These are phyloP conservation scores for Yarrowia sp. DNA, from an alignment of 805 yeast species.

Conservation along the genomic window DNA sequence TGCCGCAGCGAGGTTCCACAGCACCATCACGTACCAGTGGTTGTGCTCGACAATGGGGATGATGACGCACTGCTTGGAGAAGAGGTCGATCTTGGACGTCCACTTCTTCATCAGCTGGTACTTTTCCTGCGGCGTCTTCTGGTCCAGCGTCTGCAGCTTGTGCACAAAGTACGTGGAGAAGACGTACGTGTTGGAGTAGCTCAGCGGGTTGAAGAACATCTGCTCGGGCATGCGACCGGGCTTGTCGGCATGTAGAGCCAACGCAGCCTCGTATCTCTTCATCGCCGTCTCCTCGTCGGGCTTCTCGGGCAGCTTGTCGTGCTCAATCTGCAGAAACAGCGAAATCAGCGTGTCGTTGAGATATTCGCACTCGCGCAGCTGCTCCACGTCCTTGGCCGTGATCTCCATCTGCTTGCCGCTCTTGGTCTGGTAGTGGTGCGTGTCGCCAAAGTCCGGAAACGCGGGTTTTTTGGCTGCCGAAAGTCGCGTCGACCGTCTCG, in stretches of 20 bases:
- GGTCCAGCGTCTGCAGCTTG: conserved; percentile 44
- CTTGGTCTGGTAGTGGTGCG: not conserved
- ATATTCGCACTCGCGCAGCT: conserved; percentile 80
- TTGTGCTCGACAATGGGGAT: conserved; percentile 77
- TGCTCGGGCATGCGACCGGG: not conserved
- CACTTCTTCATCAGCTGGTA: conserved; percentile 56
- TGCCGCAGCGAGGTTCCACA: conserved; percentile 47
- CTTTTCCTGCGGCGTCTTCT: not conserved
- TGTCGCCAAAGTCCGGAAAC: not conserved
- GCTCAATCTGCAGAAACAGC: conserved; percentile 56
- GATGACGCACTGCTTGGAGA: conserved; percentile 57
- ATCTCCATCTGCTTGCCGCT: conserved; percentile 58
- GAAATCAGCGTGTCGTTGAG: conserved; percentile 86
- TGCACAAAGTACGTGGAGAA: conserved; percentile 84
- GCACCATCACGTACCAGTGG: conserved; percentile 87
- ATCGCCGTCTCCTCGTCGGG: conserved; percentile 37
- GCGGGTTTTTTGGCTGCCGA: not conserved
- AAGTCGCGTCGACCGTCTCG: not conserved
- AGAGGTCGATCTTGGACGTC: conserved; percentile 67
- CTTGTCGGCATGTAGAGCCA: not conserved
- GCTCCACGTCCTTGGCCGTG: conserved; percentile 68
- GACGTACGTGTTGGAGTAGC: conserved; percentile 48
- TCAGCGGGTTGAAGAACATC: not conserved
- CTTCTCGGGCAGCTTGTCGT: conserved; percentile 37
- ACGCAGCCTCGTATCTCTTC: conserved; percentile 30